Conservation (phyloP, 768 basidiomycete species). For the Termitomyces sp. region DNA sequence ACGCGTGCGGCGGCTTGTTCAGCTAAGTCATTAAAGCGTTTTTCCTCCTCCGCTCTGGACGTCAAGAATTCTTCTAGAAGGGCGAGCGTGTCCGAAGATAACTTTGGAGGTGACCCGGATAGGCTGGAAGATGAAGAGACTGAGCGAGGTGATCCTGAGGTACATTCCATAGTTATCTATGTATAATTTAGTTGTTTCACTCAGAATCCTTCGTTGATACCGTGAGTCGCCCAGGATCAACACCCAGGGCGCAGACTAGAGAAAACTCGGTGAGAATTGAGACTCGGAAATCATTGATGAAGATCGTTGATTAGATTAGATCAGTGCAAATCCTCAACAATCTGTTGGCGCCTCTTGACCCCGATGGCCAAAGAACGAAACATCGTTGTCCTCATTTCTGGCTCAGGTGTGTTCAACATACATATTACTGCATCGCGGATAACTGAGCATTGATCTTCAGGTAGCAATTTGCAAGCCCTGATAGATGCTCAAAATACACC, state of each 20-base stretch:
- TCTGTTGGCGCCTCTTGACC: background rate
- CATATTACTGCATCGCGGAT: background rate
- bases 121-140: conserved; percentile 18
- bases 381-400: conserved; percentile 48
- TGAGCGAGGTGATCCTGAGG: conserved; percentile 24
- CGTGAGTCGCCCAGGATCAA: background rate
- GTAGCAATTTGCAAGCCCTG: conserved; percentile 94
- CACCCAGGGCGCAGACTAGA: no score
- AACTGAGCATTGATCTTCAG: conserved; percentile 36
- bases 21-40: conserved; percentile 35
- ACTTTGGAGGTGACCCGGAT: conserved; percentile 32
- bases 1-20: conserved; percentile 31
- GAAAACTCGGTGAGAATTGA: no score
- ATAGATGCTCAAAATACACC: conserved; percentile 82
- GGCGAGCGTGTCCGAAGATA: conserved; percentile 34
- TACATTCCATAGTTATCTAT: conserved; percentile 2
- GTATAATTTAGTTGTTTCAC: background rate
- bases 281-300: no score
- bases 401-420: conserved; percentile 40
- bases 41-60: conserved; percentile 40
- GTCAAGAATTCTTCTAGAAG: conserved; percentile 37
- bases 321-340: background rate
- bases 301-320: conserved; percentile 1
- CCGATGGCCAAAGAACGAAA: conserved; percentile 22
- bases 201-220: background rate